A percentile compares a stretch with the other conserved stretches of the same genome.
Evolutionary conservation across 2,329 filamentous ascomycete species (phyloP).

Genomic region (Colletotrichum sp.): DNA sequence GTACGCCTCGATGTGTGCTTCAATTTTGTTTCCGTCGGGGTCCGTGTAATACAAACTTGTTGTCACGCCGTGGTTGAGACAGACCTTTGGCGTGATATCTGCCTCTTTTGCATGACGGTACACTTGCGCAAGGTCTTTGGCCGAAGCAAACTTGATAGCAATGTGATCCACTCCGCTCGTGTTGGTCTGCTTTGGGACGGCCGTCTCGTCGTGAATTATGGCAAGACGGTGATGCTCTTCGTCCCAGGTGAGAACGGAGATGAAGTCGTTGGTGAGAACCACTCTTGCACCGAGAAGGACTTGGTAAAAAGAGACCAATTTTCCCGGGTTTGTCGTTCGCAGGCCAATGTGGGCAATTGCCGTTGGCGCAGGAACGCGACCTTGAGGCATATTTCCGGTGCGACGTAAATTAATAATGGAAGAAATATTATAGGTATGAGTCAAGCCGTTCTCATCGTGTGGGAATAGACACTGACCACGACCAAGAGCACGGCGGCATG

Average conservation of each 20-base stretch:
- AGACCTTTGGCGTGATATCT: not conserved
- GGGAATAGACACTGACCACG: rapidly evolving
- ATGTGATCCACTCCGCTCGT: not conserved
- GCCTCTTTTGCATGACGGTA: not conserved
- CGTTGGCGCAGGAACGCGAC: rapidly evolving
- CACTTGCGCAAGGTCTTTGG: not conserved
- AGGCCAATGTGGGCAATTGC: not conserved
- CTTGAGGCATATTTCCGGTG: not conserved
- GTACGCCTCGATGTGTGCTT: not conserved
- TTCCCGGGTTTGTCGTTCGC: rapidly evolving
- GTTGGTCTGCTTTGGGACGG: not conserved
- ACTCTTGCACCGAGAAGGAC: not conserved
- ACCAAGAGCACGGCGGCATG: no score
- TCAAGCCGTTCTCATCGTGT: no score
- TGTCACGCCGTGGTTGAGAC: not conserved
- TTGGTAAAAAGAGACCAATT: not conserved
- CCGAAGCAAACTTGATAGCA: not conserved
- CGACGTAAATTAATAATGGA: rapidly evolving
- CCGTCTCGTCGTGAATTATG: not conserved
- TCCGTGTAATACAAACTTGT: not conserved
- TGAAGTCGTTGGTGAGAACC: not conserved
- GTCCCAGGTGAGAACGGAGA: not conserved
- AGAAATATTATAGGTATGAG: rapidly evolving
- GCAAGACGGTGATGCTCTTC: not conserved
- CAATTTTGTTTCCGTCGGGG: not conserved